phyloP scores from a whole-genome alignment of 2,329 filamentous ascomycete species.

The Pseudopithomyces maydicus region DNA sequence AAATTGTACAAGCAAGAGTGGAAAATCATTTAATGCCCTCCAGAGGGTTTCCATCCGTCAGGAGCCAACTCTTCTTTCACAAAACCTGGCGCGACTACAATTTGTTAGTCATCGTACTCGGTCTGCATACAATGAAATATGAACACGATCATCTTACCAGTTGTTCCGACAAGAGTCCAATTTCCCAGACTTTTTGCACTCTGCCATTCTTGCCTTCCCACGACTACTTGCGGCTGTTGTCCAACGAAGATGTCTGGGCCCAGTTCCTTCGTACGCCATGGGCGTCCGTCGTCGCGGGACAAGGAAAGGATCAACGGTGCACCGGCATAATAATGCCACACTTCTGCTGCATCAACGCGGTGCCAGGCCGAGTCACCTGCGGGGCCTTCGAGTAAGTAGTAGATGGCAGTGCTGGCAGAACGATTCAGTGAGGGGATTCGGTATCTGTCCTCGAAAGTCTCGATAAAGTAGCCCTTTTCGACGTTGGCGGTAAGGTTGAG shows the following conservation, averaged over 20 bases:
- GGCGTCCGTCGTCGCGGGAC: conserved; percentile 50
- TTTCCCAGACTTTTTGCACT: conserved; percentile 51
- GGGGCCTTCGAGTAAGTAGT: conserved; percentile 57
- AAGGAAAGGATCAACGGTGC: conserved; percentile 55
- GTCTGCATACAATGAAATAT: background rate
- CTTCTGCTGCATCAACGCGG: conserved; percentile 53
- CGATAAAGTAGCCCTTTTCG: conserved; percentile 57
- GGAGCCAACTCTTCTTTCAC: background rate
- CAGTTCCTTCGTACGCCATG: conserved; percentile 33
- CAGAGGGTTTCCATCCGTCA: background rate
- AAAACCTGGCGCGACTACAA: background rate
- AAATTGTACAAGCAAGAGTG: background rate
- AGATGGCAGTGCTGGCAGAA: conserved; percentile 57
- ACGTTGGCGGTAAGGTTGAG: conserved; percentile 52
- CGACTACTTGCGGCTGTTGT: background rate
- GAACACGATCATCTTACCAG: conserved; percentile 10
- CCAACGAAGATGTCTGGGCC: conserved; percentile 30
- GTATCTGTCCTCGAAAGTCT: conserved; percentile 53
- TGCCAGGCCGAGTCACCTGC: conserved; percentile 55
- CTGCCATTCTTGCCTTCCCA: conserved; percentile 51
- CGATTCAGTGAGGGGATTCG: conserved; percentile 33
- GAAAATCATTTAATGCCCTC: background rate
- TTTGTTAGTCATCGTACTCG: background rate
- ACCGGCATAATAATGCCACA: conserved; percentile 62
- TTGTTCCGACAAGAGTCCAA: conserved; percentile 55